Conservation (phyloP, 306 rosid species). For the Cucurbita argyrosperma region DNA sequence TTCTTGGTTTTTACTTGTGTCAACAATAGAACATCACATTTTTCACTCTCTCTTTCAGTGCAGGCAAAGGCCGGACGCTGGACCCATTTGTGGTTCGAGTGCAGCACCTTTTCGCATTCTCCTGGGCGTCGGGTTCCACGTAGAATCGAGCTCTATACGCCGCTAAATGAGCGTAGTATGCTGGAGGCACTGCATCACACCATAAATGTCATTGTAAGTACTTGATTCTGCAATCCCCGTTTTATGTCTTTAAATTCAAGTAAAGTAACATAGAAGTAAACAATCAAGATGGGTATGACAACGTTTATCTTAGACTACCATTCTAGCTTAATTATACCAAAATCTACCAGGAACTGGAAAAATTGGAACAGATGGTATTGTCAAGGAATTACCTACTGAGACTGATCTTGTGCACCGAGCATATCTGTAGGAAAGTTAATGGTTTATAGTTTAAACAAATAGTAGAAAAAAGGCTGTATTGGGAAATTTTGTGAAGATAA, state of each 20-base stretch:
- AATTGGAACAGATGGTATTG: not conserved
- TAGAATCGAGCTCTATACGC: constrained; percentile 77
- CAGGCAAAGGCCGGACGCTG: constrained; percentile 50
- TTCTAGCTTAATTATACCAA: not conserved
- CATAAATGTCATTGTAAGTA: not conserved
- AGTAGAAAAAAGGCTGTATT: not conserved
- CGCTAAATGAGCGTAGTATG: constrained; percentile 64
- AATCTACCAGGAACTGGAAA: not conserved
- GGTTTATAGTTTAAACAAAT: constrained; percentile 1
- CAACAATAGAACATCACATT: constrained; percentile 67
- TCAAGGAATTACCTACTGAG: constrained; percentile 31
- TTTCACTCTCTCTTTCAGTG: constrained; percentile 62
- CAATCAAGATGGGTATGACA: not conserved
- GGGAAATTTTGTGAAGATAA: not conserved
- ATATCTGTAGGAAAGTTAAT: constrained; percentile 24
- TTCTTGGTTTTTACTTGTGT: not conserved
- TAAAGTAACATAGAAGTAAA: not conserved
- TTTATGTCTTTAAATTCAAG: not conserved
- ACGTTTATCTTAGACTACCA: not conserved
- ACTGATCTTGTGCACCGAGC: constrained; percentile 63
- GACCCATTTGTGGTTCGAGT: constrained; percentile 26
- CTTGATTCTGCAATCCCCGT: not conserved
- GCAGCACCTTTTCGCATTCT: constrained; percentile 18
- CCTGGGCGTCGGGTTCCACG: constrained; percentile 38
- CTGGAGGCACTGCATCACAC: constrained; percentile 45